Evolutionary conservation across 2,329 filamentous ascomycete genomes (phyloP).

Genomic region (Aureobasidium sp.): DNA sequence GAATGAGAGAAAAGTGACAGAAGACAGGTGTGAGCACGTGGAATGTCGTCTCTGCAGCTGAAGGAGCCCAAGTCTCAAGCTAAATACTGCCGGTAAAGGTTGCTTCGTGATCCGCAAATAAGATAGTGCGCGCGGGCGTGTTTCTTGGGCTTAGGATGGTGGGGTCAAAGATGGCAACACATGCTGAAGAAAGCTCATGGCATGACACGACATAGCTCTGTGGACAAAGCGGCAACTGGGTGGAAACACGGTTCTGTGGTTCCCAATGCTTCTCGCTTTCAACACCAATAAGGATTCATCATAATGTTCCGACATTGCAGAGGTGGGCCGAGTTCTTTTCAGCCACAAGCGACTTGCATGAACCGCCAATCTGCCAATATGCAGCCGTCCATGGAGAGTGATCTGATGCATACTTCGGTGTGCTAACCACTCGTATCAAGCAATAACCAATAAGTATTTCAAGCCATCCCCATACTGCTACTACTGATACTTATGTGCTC

Average conservation of each 20-base stretch:
- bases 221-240: background rate
- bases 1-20: slow-evolving; percentile 2
- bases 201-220: background rate
- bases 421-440: background rate
- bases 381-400: slow-evolving; percentile 4
- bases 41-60: slow-evolving; percentile 11
- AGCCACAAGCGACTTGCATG: slow-evolving; percentile 6
- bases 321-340: background rate
- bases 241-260: background rate
- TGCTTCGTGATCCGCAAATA: slow-evolving; percentile 3
- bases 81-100: slow-evolving; percentile 13
- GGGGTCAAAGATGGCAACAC: slow-evolving; percentile 6
- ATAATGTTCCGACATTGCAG: background rate
- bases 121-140: slow-evolving; percentile 8
- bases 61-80: slow-evolving; percentile 3
- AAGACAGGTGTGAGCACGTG: slow-evolving; percentile 4
- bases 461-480: no score
- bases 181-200: background rate
- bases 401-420: background rate
- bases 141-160: background rate
- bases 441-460: background rate
- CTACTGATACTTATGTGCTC: background rate
- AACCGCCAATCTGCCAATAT: background rate
- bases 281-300: background rate
- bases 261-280: background rate